These are phyloP conservation scores for Trichoderma atrobrunneum DNA, from an alignment of 2,329 filamentous ascomycete species.

Conservation along the genomic window DNA sequence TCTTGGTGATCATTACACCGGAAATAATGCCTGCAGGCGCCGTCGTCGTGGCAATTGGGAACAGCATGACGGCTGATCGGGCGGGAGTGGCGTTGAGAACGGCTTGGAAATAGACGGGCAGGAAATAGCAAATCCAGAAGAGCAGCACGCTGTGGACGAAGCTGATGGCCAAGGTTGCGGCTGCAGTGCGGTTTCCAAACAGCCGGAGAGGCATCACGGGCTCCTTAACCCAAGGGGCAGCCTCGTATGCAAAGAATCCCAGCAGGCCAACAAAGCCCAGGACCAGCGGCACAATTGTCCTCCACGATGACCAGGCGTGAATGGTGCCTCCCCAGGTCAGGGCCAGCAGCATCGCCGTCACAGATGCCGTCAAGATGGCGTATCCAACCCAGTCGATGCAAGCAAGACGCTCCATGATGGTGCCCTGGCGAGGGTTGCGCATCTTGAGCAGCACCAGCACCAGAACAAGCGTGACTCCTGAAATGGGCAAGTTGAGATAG, in stretches of 20 bases:
- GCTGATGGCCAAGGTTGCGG: background rate
- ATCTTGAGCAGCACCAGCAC: constrained; percentile 39
- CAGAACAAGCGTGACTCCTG: constrained; percentile 32
- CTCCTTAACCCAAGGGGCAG: background rate
- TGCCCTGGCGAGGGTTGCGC: background rate
- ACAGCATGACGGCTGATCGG: background rate
- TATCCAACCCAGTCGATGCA: constrained; percentile 46
- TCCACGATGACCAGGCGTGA: constrained; percentile 40
- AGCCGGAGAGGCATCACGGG: background rate
- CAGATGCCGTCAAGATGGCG: constrained; percentile 38
- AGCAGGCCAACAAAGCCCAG: constrained; percentile 30
- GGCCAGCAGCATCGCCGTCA: constrained; percentile 39
- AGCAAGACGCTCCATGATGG: constrained; percentile 26
- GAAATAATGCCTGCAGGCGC: background rate
- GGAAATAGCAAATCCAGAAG: background rate
- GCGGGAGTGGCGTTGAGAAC: background rate
- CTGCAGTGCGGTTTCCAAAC: background rate
- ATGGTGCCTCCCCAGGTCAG: constrained; percentile 44
- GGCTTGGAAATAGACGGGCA: constrained; percentile 5
- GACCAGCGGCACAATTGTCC: constrained; percentile 42
- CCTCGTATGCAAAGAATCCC: constrained; percentile 11
- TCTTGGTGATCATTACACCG: background rate
- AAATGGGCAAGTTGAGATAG: constrained; percentile 43
- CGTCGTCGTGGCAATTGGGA: background rate
- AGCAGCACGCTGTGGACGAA: background rate